Evolutionary conservation across 768 basidiomycete species (phyloP), one percentile per base, ranked within the genome.

Genomic region (Tremella fuciformis): DNA sequence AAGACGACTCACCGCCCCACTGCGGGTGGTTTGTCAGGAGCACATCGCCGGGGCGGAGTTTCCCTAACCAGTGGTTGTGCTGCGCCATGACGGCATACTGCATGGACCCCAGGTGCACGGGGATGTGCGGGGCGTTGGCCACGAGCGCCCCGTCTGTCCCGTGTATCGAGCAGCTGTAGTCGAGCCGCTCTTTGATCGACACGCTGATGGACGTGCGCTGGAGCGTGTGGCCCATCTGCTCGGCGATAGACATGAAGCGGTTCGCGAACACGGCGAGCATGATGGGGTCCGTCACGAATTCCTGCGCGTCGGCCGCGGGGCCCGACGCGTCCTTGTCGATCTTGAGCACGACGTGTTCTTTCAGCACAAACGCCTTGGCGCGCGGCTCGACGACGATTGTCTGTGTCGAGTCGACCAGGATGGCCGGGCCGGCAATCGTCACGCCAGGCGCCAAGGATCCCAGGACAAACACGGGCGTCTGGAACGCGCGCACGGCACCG

Each of bases 181-280:
- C 93, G 47, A 96, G 83, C 2, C 93, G 84, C 76, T 96, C 93
- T 78, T 93, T 94, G 82, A 94, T 94, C 71, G 96, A 93, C 15
- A 91, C 93, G 71, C 87, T 86, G 69, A 92, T 92, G 15, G 91
- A 85, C 0, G 91, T 93, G 75, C 92, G 89, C 76, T 88, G 89
- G 21, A 93, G 80, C 0, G 88, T 88, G 50, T 89, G 82, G 11
- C 91, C 92, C 91, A 94, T 96, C 9, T 91, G 91, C 74, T 94
- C 91, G 8, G 91, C 62, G 19, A 62, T 54, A 29, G 46, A 50
- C 59, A 65, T 58, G 55, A 65, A 65, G 26, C 55, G 62, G 40
- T 64, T 37, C 3, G 38, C 53, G 16, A 54, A 41, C 11, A 54
- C 53, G 13, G 53, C n/a, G 13, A 54, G 41, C 24, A 41, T 37